Base-by-base conservation (phyloP, 176 grass and related monocot species). In the Rhynchospora tenuis region DNA sequence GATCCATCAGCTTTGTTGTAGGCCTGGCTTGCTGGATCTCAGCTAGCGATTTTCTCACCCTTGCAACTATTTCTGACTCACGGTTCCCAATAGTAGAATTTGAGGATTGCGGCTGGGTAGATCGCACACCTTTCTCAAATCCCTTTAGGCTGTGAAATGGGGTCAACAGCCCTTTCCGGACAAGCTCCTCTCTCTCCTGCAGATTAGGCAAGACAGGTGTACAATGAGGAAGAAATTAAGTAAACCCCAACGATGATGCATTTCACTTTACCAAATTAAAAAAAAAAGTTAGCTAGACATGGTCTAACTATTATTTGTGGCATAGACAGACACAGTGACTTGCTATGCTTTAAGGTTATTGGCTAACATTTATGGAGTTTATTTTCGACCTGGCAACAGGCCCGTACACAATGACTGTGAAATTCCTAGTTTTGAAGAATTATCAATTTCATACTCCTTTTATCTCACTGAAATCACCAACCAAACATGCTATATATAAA, bases 71-170 rank as follows among this genome's bases (percentile, higher is more conserved):
- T 43, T 89, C 86, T 46, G 85, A 73, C 84, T 90, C 95, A 86
- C 81, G 20, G 82, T 16, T 89, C 88, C 89, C 57, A 62, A 22
- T 24, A 81, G 27, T 13, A 45, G 72, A 46, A 56, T 62, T 62
- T 59, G 78, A 60, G 13, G 78, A 81, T 58, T 45, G 78, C 29
- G 31, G 28, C 12, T 42, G 52, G 74, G 81, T 82, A 75, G 72
- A 59, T 79, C 94, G 87, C 6, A 97, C 83, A 67, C 87, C 83
- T 38, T 91, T 93, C 84, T 94, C 95, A 82, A 98, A 98, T 47
- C 92, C 95, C 73, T 91, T 94, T 74, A 98, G 74, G 84, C 81
- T 98, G 75, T 98, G 95, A 84, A 98, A 98, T 38, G 95, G 95
- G 78, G 95, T 98, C 54, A 98, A 82, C 24, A 98, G 69, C 16